Evolutionary conservation across 305 asterid genomes (phyloP).

Genomic region (Stenogyne calaminthoides): DNA sequence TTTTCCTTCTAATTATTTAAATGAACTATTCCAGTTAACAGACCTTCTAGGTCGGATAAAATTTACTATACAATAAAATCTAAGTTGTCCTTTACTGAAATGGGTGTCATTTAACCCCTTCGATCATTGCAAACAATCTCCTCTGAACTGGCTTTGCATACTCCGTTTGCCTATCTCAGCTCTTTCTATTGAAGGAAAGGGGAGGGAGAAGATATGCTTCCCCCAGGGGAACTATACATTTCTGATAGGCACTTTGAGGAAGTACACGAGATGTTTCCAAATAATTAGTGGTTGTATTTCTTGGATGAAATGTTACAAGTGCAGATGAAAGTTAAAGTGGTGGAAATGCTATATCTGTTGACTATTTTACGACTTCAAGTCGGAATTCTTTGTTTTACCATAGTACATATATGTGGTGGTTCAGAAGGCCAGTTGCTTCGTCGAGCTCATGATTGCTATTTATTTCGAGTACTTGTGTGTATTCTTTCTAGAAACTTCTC

Average conservation of each 20-base stretch:
- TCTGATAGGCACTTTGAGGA: not conserved
- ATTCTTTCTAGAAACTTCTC: not conserved
- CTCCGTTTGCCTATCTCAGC: not conserved
- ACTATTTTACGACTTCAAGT: constrained; percentile 6
- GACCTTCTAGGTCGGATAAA: not conserved
- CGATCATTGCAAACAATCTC: not conserved
- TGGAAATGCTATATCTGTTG: constrained; percentile 10
- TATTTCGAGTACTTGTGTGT: not conserved
- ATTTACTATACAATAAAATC: not conserved
- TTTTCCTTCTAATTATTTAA: not conserved
- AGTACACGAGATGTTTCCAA: not conserved
- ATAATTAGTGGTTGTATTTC: not conserved
- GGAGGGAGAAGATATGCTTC: constrained; percentile 3
- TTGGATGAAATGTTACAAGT: not conserved
- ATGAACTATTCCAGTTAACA: not conserved
- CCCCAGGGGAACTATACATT: not conserved
- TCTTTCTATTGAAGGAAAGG: not conserved
- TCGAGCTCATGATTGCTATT: constrained; percentile 6
- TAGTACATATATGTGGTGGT: constrained; percentile 4
- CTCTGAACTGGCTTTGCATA: constrained; percentile 16
- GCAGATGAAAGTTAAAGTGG: not conserved
- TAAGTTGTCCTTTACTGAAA: not conserved
- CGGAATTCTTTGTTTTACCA: not conserved
- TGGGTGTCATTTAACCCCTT: not conserved
- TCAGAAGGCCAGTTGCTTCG: not conserved